Evolutionary conservation across 2,329 filamentous ascomycete genomes (phyloP), one percentile per base, ranked within the genome.

Genomic region (Fusarium neocosmosporiellum): DNA sequence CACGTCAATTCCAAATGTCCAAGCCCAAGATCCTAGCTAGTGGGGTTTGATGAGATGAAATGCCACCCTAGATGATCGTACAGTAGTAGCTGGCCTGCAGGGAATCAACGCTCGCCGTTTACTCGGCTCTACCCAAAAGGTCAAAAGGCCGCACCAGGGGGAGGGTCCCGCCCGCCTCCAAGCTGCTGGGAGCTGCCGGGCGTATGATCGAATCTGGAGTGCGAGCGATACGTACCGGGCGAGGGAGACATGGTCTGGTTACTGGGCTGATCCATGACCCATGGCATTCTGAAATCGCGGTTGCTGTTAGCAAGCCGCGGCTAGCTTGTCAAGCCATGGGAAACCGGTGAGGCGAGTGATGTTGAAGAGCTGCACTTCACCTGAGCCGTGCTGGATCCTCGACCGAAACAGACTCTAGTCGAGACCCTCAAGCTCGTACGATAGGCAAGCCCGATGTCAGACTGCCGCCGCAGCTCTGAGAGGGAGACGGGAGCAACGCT

Each of bases 11-110:
- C 54, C 37, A 57, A 58, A 48, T 31, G 39, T 14, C 36, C 36
- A 48, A 63, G 53, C 41, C 37, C 33, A 63, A 33, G 39, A 55
- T 50, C 60, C 70, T 58, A 48, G 68, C 34, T 48, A 50, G 55
- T 60, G 61, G 71, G 69, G 74, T 68, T 75, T 74, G 63, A 71
- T 71, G 67, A 73, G 72, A 69, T 75, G 72, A 75, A 75, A 66
- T 75, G 66, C 64, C 50, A 70, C 64, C 41, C 62, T 63, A 65
- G 61, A 70, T 69, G 68, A 75, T 74, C 69, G 68, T 67, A 71
- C 65, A 72, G 68, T 61, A 61, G 68, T 61, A 62, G 64, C 50
- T 60, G 34, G 65, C 50, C 63, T 69, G 66, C 67, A 75, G 63
- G 67, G 62, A 66, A 65, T 67, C 57, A 36, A 46, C 67, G 48